Base-by-base conservation (phyloP, 1,284 basidiomycete species). In the Peniophora sp. region DNA sequence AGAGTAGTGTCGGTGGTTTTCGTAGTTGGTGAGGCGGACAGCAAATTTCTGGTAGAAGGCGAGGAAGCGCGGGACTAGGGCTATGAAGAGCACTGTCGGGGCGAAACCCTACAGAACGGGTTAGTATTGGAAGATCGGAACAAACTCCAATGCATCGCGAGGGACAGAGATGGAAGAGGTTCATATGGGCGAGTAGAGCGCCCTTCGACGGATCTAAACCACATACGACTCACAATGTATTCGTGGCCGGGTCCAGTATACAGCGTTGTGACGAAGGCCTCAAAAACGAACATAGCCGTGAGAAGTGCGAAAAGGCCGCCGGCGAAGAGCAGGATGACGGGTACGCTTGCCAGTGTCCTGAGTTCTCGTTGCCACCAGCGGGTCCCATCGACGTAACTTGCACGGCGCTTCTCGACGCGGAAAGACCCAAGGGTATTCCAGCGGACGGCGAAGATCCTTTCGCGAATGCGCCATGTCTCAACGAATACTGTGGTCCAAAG, bases 181-280 rank as follows among this genome's bases (percentile, higher is more conserved):
- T 6, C 12, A 6, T 32, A 32, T 32, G 12, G 27, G 12, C 6
- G 5, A 12, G 27, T 12, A 12, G 27, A 12, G 27, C 27, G 27
- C 27, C 12, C 6, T 32, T 32, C 27, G 27, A 32, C 27, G 27
- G 12, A 32, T 6, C 18, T n/a, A n/a, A 41, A 41, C 15, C 11
- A 18, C 2, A 1, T 10, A 10, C 27, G 37, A 51, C 88, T 64
- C 60, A 92, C 90, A 11, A 93, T 74, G 47, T 88, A 75, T 54
- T 83, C 70, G 60, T 88, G 80, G 8, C 90, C 89, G 1, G 92
- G 88, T 0, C 97, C 96, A 15, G 85, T 82, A 68, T 97, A 97
- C 2, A 95, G 68, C 43, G 86, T 74, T 0, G 85, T 83, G 6
- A 94, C 85, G 57, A 96, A 95, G 0, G 90, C 91, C 63, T 95